Evolutionary conservation across 2,329 filamentous ascomycete genomes (phyloP).

Genomic region (Aschersonia sp.): DNA sequence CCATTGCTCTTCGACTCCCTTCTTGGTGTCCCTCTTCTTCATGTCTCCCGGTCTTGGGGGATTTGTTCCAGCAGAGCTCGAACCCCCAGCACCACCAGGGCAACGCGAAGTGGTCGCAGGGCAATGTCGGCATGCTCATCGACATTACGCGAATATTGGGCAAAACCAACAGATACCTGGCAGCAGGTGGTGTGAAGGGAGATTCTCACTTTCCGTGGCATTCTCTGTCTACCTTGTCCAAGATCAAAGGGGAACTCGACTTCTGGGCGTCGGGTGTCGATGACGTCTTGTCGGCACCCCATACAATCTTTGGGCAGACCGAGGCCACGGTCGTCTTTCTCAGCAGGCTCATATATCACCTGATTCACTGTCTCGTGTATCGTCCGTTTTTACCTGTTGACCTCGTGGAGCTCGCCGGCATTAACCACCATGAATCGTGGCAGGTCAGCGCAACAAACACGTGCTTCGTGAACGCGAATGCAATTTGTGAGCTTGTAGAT

Average conservation of each 20-base stretch:
- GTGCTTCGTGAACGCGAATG: conserved; percentile 76
- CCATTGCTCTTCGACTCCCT: conserved; percentile 60
- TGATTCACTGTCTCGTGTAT: conserved; percentile 78
- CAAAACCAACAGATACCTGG: conserved; percentile 70
- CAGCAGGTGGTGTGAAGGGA: conserved; percentile 73
- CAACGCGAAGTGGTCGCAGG: conserved; percentile 55
- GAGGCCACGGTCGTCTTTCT: conserved; percentile 69
- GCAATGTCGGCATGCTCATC: conserved; percentile 67
- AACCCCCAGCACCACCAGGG: conserved; percentile 61
- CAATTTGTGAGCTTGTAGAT: conserved; percentile 71
- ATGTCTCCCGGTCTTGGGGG: conserved; percentile 54
- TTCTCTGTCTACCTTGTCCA: conserved; percentile 69
- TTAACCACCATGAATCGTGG: conserved; percentile 79
- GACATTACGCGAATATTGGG: conserved; percentile 74
- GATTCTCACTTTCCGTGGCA: conserved; percentile 91
- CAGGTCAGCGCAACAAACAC: conserved; percentile 83
- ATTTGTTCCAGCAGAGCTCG: conserved; percentile 68
- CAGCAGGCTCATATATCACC: conserved; percentile 76
- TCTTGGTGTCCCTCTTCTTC: conserved; percentile 54
- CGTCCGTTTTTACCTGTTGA: conserved; percentile 78
- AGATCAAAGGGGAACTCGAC: conserved; percentile 73
- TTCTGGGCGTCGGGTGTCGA: conserved; percentile 74
- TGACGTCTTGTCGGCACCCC: conserved; percentile 63
- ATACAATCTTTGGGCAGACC: conserved; percentile 59
- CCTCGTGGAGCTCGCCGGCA: conserved; percentile 63